Evolutionary conservation across 108 stramenopile species (phyloP).

Genomic region (Aurantiochytrium sp.): DNA sequence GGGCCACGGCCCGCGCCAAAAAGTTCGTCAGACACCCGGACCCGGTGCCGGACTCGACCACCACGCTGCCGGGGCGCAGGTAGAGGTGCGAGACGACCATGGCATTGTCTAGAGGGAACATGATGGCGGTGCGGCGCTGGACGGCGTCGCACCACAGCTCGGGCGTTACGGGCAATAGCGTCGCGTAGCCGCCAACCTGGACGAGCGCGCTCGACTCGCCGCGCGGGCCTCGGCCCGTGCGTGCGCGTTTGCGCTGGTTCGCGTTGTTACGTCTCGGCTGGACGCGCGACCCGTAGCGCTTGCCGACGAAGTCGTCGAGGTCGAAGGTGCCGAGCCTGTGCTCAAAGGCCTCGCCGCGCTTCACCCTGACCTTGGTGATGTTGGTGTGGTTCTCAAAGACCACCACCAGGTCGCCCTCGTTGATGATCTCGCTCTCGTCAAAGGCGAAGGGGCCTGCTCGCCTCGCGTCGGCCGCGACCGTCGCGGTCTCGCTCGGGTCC

Average conservation of each 20-base stretch:
- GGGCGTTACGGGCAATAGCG: conserved; percentile 76
- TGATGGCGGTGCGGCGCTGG: conserved; percentile 84
- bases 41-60: conserved; percentile 85
- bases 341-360: neutral
- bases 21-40: conserved; percentile 76
- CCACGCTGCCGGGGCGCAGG: conserved; percentile 75
- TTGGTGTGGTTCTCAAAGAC: neutral
- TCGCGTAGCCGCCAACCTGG: conserved; percentile 59
- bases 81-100: conserved; percentile 74
- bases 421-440: neutral
- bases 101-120: conserved; percentile 77
- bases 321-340: neutral
- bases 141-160: conserved; percentile 78
- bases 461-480: too few relatives aligned
- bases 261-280: neutral
- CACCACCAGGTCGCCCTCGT: neutral
- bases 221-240: neutral
- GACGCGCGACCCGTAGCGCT: neutral
- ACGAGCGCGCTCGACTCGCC: neutral
- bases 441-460: neutral
- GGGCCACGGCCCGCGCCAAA: conserved; percentile 77
- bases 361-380: neutral
- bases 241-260: neutral
- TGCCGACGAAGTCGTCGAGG: neutral
- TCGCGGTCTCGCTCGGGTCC: too few relatives aligned